phyloP scores from a whole-genome alignment of 768 basidiomycete species.

The Podaxis sp. region DNA sequence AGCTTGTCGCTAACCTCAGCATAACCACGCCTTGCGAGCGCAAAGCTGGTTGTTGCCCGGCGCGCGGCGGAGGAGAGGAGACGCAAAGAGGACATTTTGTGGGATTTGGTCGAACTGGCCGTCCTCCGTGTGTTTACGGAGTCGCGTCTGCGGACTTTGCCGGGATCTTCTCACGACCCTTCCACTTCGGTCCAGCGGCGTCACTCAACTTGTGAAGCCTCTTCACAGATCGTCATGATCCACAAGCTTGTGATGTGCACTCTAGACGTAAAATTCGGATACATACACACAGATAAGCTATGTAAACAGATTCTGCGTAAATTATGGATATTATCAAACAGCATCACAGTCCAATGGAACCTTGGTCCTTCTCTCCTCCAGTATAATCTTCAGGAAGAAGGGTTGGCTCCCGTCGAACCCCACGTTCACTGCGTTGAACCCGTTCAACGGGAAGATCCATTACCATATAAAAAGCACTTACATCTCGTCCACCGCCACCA shows the following conservation, averaged over 20 bases:
- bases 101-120: conserved; percentile 24
- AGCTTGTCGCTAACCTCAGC: conserved; percentile 92
- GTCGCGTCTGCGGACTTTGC: conserved; percentile 28
- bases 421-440: conserved; percentile 55
- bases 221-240: neutral
- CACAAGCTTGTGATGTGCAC: neutral
- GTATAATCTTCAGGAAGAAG: conserved; percentile 64
- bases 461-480: conserved; percentile 39
- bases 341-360: conserved; percentile 39
- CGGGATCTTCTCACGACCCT: conserved; percentile 15
- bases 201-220: neutral
- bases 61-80: conserved; percentile 64
- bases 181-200: neutral
- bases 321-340: neutral
- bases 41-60: conserved; percentile 51
- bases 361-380: conserved; percentile 45
- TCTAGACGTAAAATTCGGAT: neutral
- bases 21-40: conserved; percentile 76
- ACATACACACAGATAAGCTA: neutral
- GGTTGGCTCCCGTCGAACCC: conserved; percentile 57
- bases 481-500: conserved; percentile 90
- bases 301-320: neutral
- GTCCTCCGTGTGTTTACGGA: conserved; percentile 43
- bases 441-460: neutral
- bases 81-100: conserved; percentile 75